Percentiles rank a stretch among this genome's conserved stretches.
Conservation (phyloP, 2,329 filamentous ascomycete genomes). For the Fonsecaea erecta region DNA sequence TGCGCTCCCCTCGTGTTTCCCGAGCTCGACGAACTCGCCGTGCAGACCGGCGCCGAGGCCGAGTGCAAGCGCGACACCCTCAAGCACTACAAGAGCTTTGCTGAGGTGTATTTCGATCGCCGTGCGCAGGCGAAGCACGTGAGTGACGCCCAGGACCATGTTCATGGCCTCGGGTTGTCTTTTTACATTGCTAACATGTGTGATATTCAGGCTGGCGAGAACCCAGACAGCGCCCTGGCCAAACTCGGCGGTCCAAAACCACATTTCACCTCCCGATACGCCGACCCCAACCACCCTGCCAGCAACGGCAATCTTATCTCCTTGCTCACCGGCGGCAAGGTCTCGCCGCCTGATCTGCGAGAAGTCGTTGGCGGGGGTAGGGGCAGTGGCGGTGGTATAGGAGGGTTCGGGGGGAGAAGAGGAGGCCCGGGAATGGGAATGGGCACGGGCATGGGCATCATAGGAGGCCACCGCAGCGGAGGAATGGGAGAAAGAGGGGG, state of each 20-base stretch:
- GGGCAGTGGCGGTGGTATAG: background rate
- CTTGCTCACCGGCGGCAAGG: slow-evolving; percentile 51
- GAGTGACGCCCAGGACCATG: background rate
- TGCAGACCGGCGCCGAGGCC: background rate
- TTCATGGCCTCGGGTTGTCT: too few species aligned
- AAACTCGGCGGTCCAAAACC: slow-evolving; percentile 37
- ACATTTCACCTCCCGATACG: slow-evolving; percentile 54
- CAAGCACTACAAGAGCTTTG: slow-evolving; percentile 41
- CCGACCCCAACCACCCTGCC: slow-evolving; percentile 57
- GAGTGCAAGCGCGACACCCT: slow-evolving; percentile 32
- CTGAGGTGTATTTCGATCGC: slow-evolving; percentile 56
- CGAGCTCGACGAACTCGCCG: slow-evolving; percentile 27
- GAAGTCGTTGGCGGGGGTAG: background rate
- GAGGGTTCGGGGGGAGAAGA: background rate
- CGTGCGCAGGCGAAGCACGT: slow-evolving; percentile 51
- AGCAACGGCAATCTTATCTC: slow-evolving; percentile 54
- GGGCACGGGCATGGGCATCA: slow-evolving; percentile 14
- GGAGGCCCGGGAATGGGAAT: slow-evolving; percentile 3
- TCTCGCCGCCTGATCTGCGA: slow-evolving; percentile 7
- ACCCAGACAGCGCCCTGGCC: slow-evolving; percentile 48
- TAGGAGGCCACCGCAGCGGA: background rate
- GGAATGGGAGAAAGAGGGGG: too few species aligned
- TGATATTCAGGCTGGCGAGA: slow-evolving; percentile 37
- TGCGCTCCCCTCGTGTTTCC: slow-evolving; percentile 56
- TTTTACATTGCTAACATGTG: too few species aligned